Percentiles rank a stretch among this genome's conserved stretches.
phyloP scores from a whole-genome alignment of 257 asterid genomes.

The Fraxinus excelsior region DNA sequence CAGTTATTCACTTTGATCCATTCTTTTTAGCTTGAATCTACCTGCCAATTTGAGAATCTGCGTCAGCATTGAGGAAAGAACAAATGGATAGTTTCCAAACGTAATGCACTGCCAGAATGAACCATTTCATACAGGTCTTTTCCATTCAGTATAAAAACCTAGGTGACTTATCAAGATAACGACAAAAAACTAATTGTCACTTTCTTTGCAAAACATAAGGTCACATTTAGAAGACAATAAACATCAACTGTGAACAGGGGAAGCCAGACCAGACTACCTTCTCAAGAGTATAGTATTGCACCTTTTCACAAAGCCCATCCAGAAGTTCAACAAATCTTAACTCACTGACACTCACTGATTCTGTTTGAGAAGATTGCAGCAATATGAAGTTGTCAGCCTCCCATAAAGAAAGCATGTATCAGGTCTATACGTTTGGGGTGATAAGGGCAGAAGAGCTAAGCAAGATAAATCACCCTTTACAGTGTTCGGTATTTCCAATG shows the following conservation, averaged over 20 bases:
- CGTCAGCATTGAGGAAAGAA: conserved; percentile 29
- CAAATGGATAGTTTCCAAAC: conserved; percentile 1
- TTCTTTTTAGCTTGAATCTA: conserved; percentile 46
- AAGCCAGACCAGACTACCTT: conserved; percentile 48
- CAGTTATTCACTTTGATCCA: conserved; percentile 81
- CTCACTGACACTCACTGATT: conserved; percentile 83
- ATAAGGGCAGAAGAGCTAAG: background rate
- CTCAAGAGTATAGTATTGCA: conserved; percentile 96
- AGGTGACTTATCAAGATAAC: no score
- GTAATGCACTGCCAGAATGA: background rate
- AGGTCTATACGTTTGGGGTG: background rate
- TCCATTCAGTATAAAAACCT: background rate
- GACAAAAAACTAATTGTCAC: no score
- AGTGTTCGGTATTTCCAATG: background rate
- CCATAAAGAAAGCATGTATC: background rate
- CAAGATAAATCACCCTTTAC: background rate
- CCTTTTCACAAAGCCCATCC: conserved; percentile 91
- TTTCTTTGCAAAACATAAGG: background rate
- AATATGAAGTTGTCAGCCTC: conserved; percentile 19
- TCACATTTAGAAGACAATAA: background rate
- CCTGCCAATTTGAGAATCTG: conserved; percentile 48
- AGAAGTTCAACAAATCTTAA: conserved; percentile 88
- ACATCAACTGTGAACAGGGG: conserved; percentile 13
- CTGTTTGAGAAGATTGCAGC: conserved; percentile 45
- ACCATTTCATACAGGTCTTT: conserved; percentile 4